These are phyloP conservation scores for Aurinia saxatilis DNA, from an alignment of 345 rosid species.

Conservation along the genomic window DNA sequence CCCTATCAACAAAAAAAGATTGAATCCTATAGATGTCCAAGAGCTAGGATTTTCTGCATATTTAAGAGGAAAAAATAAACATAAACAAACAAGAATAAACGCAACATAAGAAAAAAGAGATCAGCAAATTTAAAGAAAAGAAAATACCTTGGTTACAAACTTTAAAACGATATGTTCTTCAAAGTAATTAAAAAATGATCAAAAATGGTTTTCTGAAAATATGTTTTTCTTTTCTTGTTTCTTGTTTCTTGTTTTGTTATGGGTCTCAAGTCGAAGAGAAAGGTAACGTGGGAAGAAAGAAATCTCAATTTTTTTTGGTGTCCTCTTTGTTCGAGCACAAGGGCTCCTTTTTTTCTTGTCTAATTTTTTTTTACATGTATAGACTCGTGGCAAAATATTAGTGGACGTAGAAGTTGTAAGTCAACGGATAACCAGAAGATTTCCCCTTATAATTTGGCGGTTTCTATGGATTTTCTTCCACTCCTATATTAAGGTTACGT, in stretches of 20 bases:
- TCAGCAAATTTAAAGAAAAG: neutral
- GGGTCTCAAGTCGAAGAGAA: constrained; percentile 4
- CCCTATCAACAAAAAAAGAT: constrained; percentile 7
- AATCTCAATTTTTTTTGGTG: neutral
- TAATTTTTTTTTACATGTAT: constrained; percentile 16
- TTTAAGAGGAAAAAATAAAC: neutral
- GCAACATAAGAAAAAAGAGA: neutral
- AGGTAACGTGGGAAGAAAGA: constrained; percentile 14
- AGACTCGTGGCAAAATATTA: neutral
- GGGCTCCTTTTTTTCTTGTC: constrained; percentile 9
- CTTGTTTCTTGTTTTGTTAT: neutral
- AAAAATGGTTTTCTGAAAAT: neutral
- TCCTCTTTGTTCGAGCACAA: constrained; percentile 19
- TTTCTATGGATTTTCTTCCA: neutral
- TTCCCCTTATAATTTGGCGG: neutral
- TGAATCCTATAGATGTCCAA: constrained; percentile 8
- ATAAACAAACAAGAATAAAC: neutral
- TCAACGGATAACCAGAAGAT: constrained; percentile 29
- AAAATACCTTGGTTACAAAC: constrained; percentile 5
- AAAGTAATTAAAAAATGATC: neutral
- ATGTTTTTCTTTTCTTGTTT: neutral
- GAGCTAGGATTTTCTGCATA: constrained; percentile 8
- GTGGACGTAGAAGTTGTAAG: constrained; percentile 18
- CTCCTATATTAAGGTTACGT: constrained; percentile 17
- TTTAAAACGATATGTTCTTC: neutral